Base-by-base conservation (phyloP, 2,329 filamentous ascomycete genomes). In the Arthroderma sp. region DNA sequence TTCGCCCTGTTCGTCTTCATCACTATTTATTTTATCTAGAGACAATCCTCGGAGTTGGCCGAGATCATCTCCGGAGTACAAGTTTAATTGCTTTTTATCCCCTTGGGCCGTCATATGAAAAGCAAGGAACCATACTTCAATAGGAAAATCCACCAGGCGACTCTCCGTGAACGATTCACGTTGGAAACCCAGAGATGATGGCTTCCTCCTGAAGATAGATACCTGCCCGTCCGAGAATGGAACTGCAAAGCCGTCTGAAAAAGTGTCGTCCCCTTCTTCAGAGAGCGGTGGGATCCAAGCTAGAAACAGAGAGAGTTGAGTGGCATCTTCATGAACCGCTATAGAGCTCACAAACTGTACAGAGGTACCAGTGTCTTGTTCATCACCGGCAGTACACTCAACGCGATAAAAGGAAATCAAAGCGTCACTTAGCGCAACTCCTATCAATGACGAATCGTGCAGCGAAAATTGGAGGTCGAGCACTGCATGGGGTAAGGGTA, bases 401-500 rank as follows among this genome's bases (percentile, higher is more conserved):
- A 62, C 49, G 9, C 60, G 54, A 38, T 70, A 70, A 6, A 69
- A 48, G 4, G 60, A 52, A 2, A 63, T 54, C 11, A 54, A 38
- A 81, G 64, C 50, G 60, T 82, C 85, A 49, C 86, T 94, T 1
- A 83, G 85, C 6, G 85, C 85, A 3, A 81, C 78, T 6, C 79
- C 86, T 43, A 94, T 72, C 3, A 83, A 64, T 29, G 72, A 70
- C 41, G 62, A 65, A 43, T 69, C 60, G 42, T 64, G 57, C 1
- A 75, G 77, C 48, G 81, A 77, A 61, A 95, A 96, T 53, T 88
- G 85, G 29, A 95, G 68, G 59, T 95, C 88, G 43, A 95, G 73
- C 29, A 95, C 74, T 4, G 85, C 88, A 43, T 80, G 85, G 3
- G 78, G 74, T 22, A 83, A 78, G 4, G 67, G 56, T 4, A 80